Conservation (phyloP, 352 stramenopile genomes). For the Globisporangium barbulae region DNA sequence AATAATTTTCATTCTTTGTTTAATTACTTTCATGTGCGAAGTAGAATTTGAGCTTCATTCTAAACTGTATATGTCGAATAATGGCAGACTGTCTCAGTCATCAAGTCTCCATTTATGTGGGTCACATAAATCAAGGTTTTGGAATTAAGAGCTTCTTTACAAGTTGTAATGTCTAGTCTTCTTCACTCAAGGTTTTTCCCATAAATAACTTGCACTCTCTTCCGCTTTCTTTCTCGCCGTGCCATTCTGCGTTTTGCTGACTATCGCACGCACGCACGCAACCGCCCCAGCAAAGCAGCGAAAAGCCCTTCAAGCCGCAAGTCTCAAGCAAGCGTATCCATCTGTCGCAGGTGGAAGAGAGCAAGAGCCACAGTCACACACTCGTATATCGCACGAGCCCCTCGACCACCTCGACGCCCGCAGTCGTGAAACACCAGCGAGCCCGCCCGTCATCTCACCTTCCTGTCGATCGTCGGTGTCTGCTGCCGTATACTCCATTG, state of each 20-base stretch:
- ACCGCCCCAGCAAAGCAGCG: background rate
- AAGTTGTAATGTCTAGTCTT: background rate
- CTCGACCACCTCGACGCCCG: background rate
- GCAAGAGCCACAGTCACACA: background rate
- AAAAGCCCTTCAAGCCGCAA: background rate
- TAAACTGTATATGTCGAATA: background rate
- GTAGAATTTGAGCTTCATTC: background rate
- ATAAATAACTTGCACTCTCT: constrained; percentile 1
- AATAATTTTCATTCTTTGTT: background rate
- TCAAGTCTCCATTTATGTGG: background rate
- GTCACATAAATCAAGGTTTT: background rate
- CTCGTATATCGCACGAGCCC: background rate
- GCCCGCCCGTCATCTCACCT: background rate
- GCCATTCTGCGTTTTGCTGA: constrained; percentile 6
- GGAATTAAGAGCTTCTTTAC: background rate
- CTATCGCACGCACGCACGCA: background rate
- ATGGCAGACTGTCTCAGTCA: background rate
- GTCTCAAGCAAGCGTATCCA: constrained; percentile 2
- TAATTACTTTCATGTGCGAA: background rate
- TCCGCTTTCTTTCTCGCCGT: constrained; percentile 2
- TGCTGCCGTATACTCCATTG: background rate
- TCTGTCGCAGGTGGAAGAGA: constrained; percentile 1
- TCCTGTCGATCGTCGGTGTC: background rate
- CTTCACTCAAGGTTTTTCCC: background rate
- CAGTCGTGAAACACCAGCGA: background rate